phyloP scores from a whole-genome alignment of 169 alveolate species.

The Plasmodium reichenowi region DNA sequence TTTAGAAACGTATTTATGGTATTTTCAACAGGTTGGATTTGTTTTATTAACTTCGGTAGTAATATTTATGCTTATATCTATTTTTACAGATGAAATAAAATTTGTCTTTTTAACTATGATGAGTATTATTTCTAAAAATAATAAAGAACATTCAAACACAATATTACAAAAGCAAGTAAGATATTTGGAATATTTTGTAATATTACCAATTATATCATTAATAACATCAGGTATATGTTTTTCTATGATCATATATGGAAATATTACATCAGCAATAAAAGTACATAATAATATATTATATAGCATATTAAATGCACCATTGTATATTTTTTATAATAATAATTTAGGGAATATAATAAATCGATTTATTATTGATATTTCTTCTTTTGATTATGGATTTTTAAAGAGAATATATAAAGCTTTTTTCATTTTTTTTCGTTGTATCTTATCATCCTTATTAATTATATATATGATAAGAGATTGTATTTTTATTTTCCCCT shows the following conservation, averaged over 20 bases:
- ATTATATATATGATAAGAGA: constrained; percentile 64
- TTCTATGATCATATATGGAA: constrained; percentile 60
- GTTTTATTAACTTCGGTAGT: constrained; percentile 23
- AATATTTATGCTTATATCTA: constrained; percentile 50
- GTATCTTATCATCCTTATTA: constrained; percentile 43
- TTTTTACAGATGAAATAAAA: constrained; percentile 65
- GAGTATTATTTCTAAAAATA: constrained; percentile 55
- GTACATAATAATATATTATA: constrained; percentile 71
- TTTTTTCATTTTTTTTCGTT: constrained; percentile 68
- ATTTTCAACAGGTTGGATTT: constrained; percentile 27
- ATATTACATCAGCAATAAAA: constrained; percentile 77
- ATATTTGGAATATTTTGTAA: constrained; percentile 34
- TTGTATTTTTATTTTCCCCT: constrained; percentile 55
- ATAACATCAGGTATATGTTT: constrained; percentile 47
- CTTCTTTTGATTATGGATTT: constrained; percentile 78
- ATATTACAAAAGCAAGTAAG: constrained; percentile 21
- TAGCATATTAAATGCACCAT: constrained; percentile 73
- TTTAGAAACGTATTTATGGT: constrained; percentile 35
- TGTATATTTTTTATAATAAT: constrained; percentile 77
- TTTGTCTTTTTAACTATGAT: constrained; percentile 48
- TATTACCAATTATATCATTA: constrained; percentile 48
- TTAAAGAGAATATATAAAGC: constrained; percentile 78
- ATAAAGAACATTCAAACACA: constrained; percentile 26
- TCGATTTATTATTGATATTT: constrained; percentile 79
- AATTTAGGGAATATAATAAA: constrained; percentile 79